Conservation (phyloP, 176 grass and related monocot species). For the Aegilops tauschii region DNA sequence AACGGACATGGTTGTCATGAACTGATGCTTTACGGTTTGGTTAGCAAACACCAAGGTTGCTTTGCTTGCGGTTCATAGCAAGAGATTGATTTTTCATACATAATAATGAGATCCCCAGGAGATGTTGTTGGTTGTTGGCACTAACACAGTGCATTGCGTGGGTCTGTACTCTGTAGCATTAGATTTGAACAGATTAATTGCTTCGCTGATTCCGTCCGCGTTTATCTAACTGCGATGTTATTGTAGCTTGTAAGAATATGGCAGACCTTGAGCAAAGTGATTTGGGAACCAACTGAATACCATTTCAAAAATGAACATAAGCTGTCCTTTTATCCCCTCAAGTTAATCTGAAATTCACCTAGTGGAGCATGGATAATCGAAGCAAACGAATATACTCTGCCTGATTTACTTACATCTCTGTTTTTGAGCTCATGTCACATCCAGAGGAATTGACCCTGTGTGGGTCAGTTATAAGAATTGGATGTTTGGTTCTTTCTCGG, state of each 20-base stretch:
- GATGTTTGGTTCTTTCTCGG: constrained; percentile 4
- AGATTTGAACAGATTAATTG: not conserved
- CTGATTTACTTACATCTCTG: not conserved
- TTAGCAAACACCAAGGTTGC: not conserved
- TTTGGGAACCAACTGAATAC: not conserved
- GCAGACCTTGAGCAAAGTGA: not conserved
- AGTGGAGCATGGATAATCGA: not conserved
- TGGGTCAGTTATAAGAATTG: not conserved
- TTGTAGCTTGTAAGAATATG: not conserved
- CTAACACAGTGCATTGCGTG: not conserved
- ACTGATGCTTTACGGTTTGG: not conserved
- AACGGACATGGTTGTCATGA: not conserved
- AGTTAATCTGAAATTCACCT: constrained; percentile 1
- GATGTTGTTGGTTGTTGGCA: not conserved
- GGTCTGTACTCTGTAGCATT: not conserved
- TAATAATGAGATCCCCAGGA: not conserved
- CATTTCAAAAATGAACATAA: not conserved
- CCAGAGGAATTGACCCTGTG: not conserved
- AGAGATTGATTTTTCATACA: not conserved
- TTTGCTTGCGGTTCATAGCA: not conserved
- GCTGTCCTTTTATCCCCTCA: not conserved
- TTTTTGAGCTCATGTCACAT: not conserved
- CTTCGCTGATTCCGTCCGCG: not conserved
- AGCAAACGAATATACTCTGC: not conserved
- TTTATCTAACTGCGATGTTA: not conserved